These are phyloP conservation scores for Nadsonia commutata DNA, from an alignment of 1,139 yeast genomes.

Conservation along the genomic window DNA sequence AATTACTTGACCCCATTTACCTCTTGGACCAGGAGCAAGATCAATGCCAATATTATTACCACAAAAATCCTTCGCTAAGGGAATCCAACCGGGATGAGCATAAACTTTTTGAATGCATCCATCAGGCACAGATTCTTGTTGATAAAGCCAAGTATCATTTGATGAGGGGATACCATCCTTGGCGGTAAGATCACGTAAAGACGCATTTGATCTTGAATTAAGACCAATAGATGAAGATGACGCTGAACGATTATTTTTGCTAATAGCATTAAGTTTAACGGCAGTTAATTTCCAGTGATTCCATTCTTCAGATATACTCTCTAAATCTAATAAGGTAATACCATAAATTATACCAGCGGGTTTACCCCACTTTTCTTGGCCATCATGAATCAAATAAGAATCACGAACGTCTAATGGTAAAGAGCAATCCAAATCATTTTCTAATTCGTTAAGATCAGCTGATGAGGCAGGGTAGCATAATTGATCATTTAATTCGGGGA, in stretches of 20 bases:
- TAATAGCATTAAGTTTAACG: constrained; percentile 10
- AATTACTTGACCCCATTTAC: constrained; percentile 72
- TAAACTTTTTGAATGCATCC: constrained; percentile 53
- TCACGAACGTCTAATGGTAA: constrained; percentile 68
- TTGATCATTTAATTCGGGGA: constrained; percentile 67
- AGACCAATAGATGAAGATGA: constrained; percentile 5
- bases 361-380: constrained; percentile 63
- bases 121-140: constrained; percentile 64
- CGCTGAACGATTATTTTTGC: constrained; percentile 3
- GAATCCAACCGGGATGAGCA: constrained; percentile 86
- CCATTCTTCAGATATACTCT: constrained; percentile 55
- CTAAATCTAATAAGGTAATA: constrained; percentile 54
- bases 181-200: constrained; percentile 1
- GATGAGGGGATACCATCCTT: constrained; percentile 3
- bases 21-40: constrained; percentile 66
- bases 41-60: constrained; percentile 89
- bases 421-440: constrained; percentile 49
- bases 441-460: constrained; percentile 66
- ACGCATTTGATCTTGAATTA: constrained; percentile 8
- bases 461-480: constrained; percentile 56
- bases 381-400: constrained; percentile 63
- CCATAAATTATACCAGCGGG: constrained; percentile 69
- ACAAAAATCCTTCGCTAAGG: constrained; percentile 69
- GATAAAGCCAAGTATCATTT: constrained; percentile 19
- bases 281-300: constrained; percentile 62